Percentiles rank a stretch among this genome's conserved stretches.
phyloP scores from a whole-genome alignment of 2,329 filamentous ascomycete species.

The Penicillium italicum region DNA sequence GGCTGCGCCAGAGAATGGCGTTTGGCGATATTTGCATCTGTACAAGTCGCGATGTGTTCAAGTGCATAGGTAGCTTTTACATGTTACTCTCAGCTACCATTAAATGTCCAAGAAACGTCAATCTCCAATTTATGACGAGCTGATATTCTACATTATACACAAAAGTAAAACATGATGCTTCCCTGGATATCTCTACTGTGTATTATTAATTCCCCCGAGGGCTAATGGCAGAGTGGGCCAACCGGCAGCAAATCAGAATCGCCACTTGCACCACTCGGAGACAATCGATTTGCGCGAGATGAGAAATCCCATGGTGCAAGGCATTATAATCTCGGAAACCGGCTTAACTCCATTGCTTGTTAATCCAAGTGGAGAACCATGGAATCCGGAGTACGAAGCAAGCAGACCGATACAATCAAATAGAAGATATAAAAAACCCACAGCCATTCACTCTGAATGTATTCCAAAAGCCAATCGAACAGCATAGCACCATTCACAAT shows the following conservation, averaged over 20 bases:
- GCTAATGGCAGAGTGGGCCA: neutral
- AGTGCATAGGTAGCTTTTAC: neutral
- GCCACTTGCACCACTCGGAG: neutral
- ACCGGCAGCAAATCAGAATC: neutral
- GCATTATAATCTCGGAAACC: neutral
- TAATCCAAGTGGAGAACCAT: neutral
- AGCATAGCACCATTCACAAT: neutral
- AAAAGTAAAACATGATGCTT: neutral
- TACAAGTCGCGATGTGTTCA: neutral
- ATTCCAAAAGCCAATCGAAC: neutral
- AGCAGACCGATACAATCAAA: neutral
- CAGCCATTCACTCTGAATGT: neutral
- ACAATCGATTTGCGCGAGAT: neutral
- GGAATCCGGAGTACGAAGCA: neutral
- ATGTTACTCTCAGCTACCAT: neutral
- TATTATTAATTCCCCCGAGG: constrained; percentile 1
- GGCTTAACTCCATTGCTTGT: neutral
- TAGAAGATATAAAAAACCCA: neutral
- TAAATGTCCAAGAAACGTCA: neutral
- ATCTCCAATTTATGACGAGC: neutral
- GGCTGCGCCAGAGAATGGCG: constrained; percentile 2
- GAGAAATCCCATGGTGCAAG: neutral
- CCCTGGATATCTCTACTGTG: neutral
- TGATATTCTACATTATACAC: neutral
- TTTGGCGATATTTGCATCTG: neutral